Evolutionary conservation across 352 stramenopile genomes (phyloP), one percentile per base, ranked within the genome.

Genomic region (Phytopythium oedochilum): DNA sequence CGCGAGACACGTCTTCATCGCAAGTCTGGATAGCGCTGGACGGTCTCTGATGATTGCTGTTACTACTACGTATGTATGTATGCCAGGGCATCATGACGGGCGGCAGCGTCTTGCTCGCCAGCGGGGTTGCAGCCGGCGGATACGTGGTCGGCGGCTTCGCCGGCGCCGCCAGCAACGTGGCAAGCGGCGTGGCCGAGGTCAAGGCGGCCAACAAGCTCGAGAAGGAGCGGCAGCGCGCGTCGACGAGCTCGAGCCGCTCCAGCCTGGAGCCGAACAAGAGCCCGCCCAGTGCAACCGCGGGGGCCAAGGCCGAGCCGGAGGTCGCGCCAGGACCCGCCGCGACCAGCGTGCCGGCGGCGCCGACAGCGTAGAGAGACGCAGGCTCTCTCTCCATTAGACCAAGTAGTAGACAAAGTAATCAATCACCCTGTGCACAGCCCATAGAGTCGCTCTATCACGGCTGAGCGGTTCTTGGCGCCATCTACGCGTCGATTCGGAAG

Each of bases 81-180:
- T 22, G 48, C 17, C 51, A 92, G 83, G 83, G 68, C 2, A 78
- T 93, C 45, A 81, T 93, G 25, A 90, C 80, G 10, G 83, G 83
- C 52, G 77, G 83, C 26, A 74, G 83, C 15, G 78, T 93, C 14
- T 53, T 93, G 23, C 66, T 93, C 15, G 83, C 83, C 7, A 93
- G 83, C 44, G 79, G 83, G 23, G 83, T 93, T 18, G 78, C 83
- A 3, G 83, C 83, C 14, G 79, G 83, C 44, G 80, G 80, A 22
- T 93, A 90, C 47, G 61, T 93, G 15, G 83, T 95, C 15, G 85
- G 85, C 40, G 85, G 85, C 14, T 85, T 95, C 59, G 85, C 85
- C 47, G 85, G 85, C 31, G 85, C 85, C 17, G 80, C 83, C 7
- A 85, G 71, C 23, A 95, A 95, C 60, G 78, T 95, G 47, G 78